phyloP scores from a whole-genome alignment of 2,329 filamentous ascomycete genomes.

The Penicillium freii region DNA sequence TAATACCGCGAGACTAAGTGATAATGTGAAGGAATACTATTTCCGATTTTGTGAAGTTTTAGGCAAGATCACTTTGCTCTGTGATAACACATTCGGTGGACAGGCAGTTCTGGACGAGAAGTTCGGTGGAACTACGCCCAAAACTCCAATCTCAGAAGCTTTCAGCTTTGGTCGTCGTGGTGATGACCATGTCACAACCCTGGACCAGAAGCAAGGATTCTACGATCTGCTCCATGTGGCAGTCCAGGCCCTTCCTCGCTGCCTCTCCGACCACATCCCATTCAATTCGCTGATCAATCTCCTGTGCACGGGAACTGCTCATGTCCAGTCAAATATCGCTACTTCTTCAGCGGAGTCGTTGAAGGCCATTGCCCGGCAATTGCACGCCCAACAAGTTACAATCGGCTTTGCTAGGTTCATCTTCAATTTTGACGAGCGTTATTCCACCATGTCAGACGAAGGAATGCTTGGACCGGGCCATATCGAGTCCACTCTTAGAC shows the following conservation, averaged over 20 bases:
- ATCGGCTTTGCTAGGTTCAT: constrained; percentile 97
- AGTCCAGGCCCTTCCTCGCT: constrained; percentile 92
- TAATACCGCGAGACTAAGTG: constrained; percentile 62
- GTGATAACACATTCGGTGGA: constrained; percentile 94
- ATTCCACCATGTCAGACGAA: constrained; percentile 96
- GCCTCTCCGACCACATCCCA: constrained; percentile 82
- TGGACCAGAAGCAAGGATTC: constrained; percentile 88
- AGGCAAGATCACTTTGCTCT: constrained; percentile 92
- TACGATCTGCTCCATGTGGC: constrained; percentile 95
- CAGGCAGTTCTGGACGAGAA: constrained; percentile 95
- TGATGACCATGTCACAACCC: constrained; percentile 70
- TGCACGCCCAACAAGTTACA: constrained; percentile 89
- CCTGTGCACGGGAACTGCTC: constrained; percentile 92
- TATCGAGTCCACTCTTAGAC: constrained; percentile 86
- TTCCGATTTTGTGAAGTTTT: constrained; percentile 89
- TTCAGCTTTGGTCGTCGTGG: constrained; percentile 86
- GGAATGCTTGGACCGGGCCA: constrained; percentile 92
- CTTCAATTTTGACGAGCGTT: constrained; percentile 96
- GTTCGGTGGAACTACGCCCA: constrained; percentile 80
- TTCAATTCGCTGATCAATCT: constrained; percentile 94
- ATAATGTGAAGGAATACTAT: constrained; percentile 81
- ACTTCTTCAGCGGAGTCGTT: constrained; percentile 87
- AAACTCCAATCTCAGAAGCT: constrained; percentile 90
- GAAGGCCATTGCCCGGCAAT: constrained; percentile 91
- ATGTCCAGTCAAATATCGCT: constrained; percentile 89